phyloP scores from a whole-genome alignment of 495 filamentous ascomycete genomes.

The Hypomontagnella monticulosa region DNA sequence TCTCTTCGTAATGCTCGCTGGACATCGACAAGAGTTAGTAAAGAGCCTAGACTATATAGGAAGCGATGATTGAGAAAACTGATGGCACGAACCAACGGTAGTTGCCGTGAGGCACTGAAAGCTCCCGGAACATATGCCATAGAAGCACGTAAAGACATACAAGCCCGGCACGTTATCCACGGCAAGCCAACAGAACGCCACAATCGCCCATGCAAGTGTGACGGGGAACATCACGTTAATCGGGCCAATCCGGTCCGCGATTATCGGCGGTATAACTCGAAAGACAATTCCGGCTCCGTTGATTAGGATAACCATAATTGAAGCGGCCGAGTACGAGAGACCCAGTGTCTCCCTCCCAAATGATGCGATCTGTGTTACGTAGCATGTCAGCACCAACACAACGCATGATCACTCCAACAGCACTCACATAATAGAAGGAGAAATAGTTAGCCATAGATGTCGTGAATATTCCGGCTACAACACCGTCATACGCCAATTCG shows the following conservation, averaged over 20 bases:
- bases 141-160: conserved; percentile 67
- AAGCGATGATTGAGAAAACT: too few species aligned
- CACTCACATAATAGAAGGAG: conserved; percentile 72
- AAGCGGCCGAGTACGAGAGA: conserved; percentile 60
- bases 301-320: conserved; percentile 71
- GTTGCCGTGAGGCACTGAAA: conserved; percentile 73
- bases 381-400: conserved; percentile 6
- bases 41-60: background rate
- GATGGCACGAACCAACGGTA: conserved; percentile 47
- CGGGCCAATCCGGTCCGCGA: conserved; percentile 71
- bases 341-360: conserved; percentile 65
- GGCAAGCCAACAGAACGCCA: conserved; percentile 69
- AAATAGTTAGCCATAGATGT: conserved; percentile 72
- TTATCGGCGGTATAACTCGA: conserved; percentile 66
- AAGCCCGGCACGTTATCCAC: conserved; percentile 60
- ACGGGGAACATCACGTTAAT: conserved; percentile 70
- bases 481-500: conserved; percentile 68
- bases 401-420: background rate
- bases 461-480: conserved; percentile 65
- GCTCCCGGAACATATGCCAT: conserved; percentile 67
- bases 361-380: conserved; percentile 45
- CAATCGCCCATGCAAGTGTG: conserved; percentile 58
- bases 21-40: background rate
- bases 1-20: conserved; percentile 66
- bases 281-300: conserved; percentile 72